A percentile compares a stretch with the other conserved stretches of the same genome.
phyloP scores from a whole-genome alignment of 2,329 filamentous ascomycete species.

The Claviceps paspali region DNA sequence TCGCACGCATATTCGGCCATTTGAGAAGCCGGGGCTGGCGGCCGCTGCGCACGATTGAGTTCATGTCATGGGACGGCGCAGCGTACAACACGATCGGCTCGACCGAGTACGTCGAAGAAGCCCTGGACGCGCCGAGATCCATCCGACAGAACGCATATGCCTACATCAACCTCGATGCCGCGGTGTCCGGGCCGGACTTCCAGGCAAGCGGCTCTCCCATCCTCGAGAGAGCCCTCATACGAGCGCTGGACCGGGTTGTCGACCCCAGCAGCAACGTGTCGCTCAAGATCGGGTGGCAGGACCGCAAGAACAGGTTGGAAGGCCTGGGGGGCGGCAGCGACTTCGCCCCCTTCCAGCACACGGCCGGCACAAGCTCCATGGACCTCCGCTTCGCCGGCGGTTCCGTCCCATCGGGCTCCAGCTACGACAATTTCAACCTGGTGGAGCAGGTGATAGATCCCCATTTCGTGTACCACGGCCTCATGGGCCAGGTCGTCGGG shows the following conservation, averaged over 20 bases:
- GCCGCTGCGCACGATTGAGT: slow-evolving; percentile 86
- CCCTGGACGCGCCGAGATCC: slow-evolving; percentile 37
- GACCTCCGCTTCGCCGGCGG: slow-evolving; percentile 65
- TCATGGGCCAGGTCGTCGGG: slow-evolving; percentile 65
- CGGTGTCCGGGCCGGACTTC: slow-evolving; percentile 61
- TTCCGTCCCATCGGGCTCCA: slow-evolving; percentile 59
- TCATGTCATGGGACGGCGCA: slow-evolving; percentile 89
- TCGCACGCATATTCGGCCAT: slow-evolving; percentile 71
- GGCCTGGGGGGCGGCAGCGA: slow-evolving; percentile 64
- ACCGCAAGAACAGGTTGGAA: slow-evolving; percentile 42
- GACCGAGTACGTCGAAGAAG: slow-evolving; percentile 85
- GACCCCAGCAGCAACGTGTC: slow-evolving; percentile 61
- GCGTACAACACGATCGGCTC: slow-evolving; percentile 91
- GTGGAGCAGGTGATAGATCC: slow-evolving; percentile 70
- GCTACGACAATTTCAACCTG: slow-evolving; percentile 83
- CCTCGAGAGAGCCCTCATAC: slow-evolving; percentile 55
- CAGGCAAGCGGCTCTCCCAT: slow-evolving; percentile 68
- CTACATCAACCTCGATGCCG: slow-evolving; percentile 84
- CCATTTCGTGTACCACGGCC: slow-evolving; percentile 63
- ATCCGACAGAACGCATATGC: slow-evolving; percentile 64
- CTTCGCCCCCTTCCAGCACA: slow-evolving; percentile 79
- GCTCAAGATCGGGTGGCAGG: slow-evolving; percentile 63
- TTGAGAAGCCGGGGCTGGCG: slow-evolving; percentile 68
- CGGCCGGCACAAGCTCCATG: slow-evolving; percentile 75
- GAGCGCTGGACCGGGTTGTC: slow-evolving; percentile 56